A percentile compares a stretch with the other conserved stretches of the same genome.
These are phyloP conservation scores for Yamadazyma tumulicola DNA, from an alignment of 805 yeast species.

Conservation along the genomic window DNA sequence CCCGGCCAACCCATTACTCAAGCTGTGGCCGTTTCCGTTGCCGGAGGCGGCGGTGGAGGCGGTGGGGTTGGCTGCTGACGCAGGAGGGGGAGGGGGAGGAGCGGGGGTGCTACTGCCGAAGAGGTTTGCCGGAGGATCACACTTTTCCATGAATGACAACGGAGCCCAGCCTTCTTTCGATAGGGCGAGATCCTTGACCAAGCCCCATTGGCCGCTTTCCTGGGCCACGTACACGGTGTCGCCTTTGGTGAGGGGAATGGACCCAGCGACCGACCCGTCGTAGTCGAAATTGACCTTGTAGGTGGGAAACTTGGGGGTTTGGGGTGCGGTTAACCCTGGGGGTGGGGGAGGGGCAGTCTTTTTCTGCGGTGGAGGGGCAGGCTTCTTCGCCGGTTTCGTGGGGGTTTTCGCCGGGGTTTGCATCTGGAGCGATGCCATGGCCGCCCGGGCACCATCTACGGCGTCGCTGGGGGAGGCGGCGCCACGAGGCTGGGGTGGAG, in stretches of 20 bases:
- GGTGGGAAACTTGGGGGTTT: slow-evolving; percentile 67
- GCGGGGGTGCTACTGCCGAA: slow-evolving; percentile 18
- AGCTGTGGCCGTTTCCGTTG: slow-evolving; percentile 26
- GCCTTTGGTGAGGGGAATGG: slow-evolving; percentile 74
- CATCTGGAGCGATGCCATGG: slow-evolving; percentile 9
- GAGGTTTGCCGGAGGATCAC: slow-evolving; percentile 42
- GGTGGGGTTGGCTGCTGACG: slow-evolving; percentile 18
- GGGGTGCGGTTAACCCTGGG: slow-evolving; percentile 57
- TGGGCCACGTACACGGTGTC: slow-evolving; percentile 68
- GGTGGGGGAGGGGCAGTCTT: slow-evolving; percentile 65
- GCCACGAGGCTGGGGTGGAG: slow-evolving; percentile 11
- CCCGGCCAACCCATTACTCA: slow-evolving; percentile 56
- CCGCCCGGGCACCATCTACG: neutral
- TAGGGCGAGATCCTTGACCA: slow-evolving; percentile 76
- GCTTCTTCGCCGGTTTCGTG: slow-evolving; percentile 44
- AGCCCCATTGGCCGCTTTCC: slow-evolving; percentile 90
- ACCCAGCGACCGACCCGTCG: slow-evolving; percentile 79
- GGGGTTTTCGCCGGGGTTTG: slow-evolving; percentile 13
- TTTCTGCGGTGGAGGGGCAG: slow-evolving; percentile 38
- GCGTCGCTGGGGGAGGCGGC: neutral
- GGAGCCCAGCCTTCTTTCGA: slow-evolving; percentile 96
- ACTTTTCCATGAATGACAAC: slow-evolving; percentile 75
- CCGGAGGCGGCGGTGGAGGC: slow-evolving; percentile 16
- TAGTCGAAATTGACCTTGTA: slow-evolving; percentile 86
- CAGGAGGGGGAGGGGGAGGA: slow-evolving; percentile 25